Conservation (phyloP, 1,284 basidiomycete species). For the Sphaerobolus stellatus region DNA sequence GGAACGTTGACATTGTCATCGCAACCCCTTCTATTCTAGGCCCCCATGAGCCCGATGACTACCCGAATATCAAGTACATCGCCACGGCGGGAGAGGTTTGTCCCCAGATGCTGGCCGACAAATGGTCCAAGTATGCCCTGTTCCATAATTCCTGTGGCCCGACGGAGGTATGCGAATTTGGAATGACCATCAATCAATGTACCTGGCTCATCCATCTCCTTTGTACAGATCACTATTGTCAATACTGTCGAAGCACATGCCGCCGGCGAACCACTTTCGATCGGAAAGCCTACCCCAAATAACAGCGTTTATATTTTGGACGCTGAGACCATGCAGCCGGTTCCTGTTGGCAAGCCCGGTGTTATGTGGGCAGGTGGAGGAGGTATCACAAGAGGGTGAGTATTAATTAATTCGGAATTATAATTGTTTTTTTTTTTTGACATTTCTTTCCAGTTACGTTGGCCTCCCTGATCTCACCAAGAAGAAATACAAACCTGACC, state of each 20-base stretch:
- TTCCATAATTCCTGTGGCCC: slow-evolving; percentile 53
- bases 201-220: neutral
- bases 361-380: slow-evolving; percentile 62
- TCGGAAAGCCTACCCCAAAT: slow-evolving; percentile 59
- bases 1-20: slow-evolving; percentile 55
- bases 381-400: slow-evolving; percentile 53
- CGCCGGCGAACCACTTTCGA: slow-evolving; percentile 43
- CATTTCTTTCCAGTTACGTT: neutral
- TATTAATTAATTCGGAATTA: slow-evolving; percentile 18
- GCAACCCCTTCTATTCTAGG: slow-evolving; percentile 54
- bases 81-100: slow-evolving; percentile 64
- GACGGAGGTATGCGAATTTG: slow-evolving; percentile 43
- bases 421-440: neutral
- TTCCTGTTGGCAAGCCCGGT: slow-evolving; percentile 52
- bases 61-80: slow-evolving; percentile 55
- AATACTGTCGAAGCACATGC: slow-evolving; percentile 55
- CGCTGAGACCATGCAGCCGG: slow-evolving; percentile 44
- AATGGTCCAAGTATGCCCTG: slow-evolving; percentile 43
- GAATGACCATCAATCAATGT: neutral
- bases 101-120: slow-evolving; percentile 56
- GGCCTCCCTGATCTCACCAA: slow-evolving; percentile 42
- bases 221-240: slow-evolving; percentile 55
- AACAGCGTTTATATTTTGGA: slow-evolving; percentile 58
- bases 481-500: slow-evolving; percentile 52
- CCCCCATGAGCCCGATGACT: slow-evolving; percentile 52